A percentile compares a stretch with the other conserved stretches of the same genome.
phyloP scores from a whole-genome alignment of 345 rosid species.

The Triadica sebifera region DNA sequence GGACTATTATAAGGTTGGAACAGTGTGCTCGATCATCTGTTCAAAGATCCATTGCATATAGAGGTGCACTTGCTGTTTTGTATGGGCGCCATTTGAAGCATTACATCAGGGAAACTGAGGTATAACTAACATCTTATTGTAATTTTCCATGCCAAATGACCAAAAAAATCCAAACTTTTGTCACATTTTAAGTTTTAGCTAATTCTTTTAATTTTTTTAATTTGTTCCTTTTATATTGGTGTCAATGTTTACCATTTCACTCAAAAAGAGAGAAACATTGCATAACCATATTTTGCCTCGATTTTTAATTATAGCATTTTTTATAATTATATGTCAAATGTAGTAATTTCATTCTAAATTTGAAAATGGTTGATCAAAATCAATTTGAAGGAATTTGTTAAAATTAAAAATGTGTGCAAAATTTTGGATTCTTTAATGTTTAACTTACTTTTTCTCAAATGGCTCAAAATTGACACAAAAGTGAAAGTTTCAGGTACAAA shows the following conservation, averaged over 20 bases:
- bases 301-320: too few species aligned
- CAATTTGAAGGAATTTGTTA: background rate
- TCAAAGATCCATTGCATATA: slow-evolving; percentile 29
- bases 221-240: background rate
- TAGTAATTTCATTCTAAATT: background rate
- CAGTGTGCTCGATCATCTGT: slow-evolving; percentile 32
- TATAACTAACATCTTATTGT: background rate
- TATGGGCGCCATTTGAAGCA: slow-evolving; percentile 31
- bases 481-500: background rate
- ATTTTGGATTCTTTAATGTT: background rate
- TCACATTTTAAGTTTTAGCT: background rate
- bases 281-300: too few species aligned
- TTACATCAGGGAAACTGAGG: slow-evolving; percentile 27
- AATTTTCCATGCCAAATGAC: background rate
- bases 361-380: background rate
- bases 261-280: background rate
- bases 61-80: slow-evolving; percentile 31
- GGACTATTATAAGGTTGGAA: slow-evolving; percentile 29
- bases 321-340: background rate
- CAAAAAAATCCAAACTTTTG: background rate
- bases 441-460: background rate
- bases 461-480: background rate
- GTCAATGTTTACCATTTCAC: background rate
- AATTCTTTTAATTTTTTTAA: background rate
- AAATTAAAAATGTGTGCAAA: background rate